Evolutionary conservation across 768 basidiomycete species (phyloP), one percentile per base, ranked within the genome.

Genomic region (Rhizopogon roseolus): DNA sequence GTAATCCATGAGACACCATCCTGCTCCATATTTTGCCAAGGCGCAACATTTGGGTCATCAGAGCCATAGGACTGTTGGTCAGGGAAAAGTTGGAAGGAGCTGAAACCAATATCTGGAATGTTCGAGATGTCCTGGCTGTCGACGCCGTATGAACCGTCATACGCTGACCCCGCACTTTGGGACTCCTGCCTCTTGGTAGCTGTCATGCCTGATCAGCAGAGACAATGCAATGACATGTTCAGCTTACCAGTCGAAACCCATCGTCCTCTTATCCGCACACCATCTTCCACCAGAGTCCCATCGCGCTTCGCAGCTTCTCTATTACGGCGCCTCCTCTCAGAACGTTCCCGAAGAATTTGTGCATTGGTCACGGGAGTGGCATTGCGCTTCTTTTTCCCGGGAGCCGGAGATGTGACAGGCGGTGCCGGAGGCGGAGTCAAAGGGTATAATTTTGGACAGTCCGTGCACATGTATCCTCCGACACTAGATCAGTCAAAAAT

Each of bases 51-150:
- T 14, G 80, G 76, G 62, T 84, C 81, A 27, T 65, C 60, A 22
- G 73, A 54, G 29, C 69, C 78, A 58, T 85, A 86, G 37, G 66
- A 63, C 55, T 80, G 75, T 64, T 88, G 86, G 61, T 88, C 84
- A 17, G 86, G 85, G 76, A 87, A 86, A 25, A 86, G 58, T 54
- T 80, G 82, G 74, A 85, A 85, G 16, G 81, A 73, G 32, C 75
- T 69, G 58, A 84, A 85, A 6, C 76, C 78, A 55, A 88, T 80
- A 10, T 77, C 39, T 0, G 81, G 80, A 53, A 83, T 82, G 50
- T 66, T 79, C 52, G 75, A 56, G 49, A 88, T 82, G 56, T 87
- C 86, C 59, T 84, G 79, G 52, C 78, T 81, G 63, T 88, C 86
- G 17, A 87, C 82, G 34, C 85, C 85, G 34, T 72, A 71, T n/a